Evolutionary conservation across 2,329 filamentous ascomycete species (phyloP).

Genomic region (Sclerotinia trifoliorum): DNA sequence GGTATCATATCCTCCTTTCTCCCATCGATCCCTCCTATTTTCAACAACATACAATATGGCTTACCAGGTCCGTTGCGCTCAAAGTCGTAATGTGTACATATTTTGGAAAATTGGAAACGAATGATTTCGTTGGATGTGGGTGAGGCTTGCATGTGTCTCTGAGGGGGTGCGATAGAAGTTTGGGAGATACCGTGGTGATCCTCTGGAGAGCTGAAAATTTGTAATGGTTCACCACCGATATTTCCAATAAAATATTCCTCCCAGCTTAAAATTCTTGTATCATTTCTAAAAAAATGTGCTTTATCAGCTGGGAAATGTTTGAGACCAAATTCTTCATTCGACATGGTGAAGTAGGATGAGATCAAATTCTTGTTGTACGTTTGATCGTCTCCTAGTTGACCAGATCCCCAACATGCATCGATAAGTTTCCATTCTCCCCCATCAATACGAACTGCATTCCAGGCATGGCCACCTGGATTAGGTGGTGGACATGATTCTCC

Average conservation of each 20-base stretch:
- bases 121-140: slow-evolving; percentile 55
- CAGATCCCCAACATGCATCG: slow-evolving; percentile 92
- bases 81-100: slow-evolving; percentile 82
- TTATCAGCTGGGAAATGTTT: slow-evolving; percentile 74
- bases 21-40: slow-evolving; percentile 65
- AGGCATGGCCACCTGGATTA: slow-evolving; percentile 70
- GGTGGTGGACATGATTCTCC: slow-evolving; percentile 65
- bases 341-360: slow-evolving; percentile 57
- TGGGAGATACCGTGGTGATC: slow-evolving; percentile 52
- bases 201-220: slow-evolving; percentile 47
- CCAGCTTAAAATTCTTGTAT: slow-evolving; percentile 69
- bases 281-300: slow-evolving; percentile 69
- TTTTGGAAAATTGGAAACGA: slow-evolving; percentile 76
- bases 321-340: slow-evolving; percentile 77
- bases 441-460: slow-evolving; percentile 91
- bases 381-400: slow-evolving; percentile 53
- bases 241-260: slow-evolving; percentile 76
- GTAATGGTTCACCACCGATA: slow-evolving; percentile 48
- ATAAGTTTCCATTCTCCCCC: slow-evolving; percentile 86
- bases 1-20: slow-evolving; percentile 66
- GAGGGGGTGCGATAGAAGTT: slow-evolving; percentile 60
- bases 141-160: slow-evolving; percentile 57
- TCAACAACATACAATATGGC: slow-evolving; percentile 68
- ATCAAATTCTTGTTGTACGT: slow-evolving; percentile 68
- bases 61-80: slow-evolving; percentile 64